phyloP scores from a whole-genome alignment of 1,284 basidiomycete species.

The Cryptococcus amylolentus region DNA sequence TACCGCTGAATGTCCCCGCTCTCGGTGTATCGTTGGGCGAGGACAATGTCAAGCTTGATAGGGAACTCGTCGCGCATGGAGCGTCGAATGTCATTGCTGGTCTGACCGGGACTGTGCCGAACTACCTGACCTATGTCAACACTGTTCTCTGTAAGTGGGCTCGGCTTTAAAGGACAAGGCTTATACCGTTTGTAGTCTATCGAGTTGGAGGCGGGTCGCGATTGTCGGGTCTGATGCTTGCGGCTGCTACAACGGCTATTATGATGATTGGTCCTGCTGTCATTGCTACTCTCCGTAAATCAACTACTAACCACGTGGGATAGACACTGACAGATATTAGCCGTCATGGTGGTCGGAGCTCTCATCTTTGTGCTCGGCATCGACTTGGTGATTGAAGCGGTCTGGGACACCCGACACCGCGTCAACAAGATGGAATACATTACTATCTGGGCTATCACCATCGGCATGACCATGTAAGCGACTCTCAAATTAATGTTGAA shows the following conservation, averaged over 20 bases:
- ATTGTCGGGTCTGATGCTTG: constrained; percentile 80
- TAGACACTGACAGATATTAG: constrained; percentile 48
- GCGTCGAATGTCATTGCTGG: constrained; percentile 85
- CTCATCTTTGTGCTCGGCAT: constrained; percentile 94
- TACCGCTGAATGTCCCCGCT: constrained; percentile 85
- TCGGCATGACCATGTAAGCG: constrained; percentile 72
- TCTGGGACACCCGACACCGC: constrained; percentile 91
- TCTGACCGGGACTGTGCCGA: constrained; percentile 64
- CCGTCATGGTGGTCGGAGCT: constrained; percentile 83
- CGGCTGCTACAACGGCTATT: constrained; percentile 66
- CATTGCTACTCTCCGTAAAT: constrained; percentile 82
- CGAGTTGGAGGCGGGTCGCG: constrained; percentile 86
- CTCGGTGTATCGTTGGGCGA: constrained; percentile 88
- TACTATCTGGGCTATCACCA: constrained; percentile 61
- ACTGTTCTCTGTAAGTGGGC: constrained; percentile 65
- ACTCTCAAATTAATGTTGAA: background rate
- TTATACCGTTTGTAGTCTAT: constrained; percentile 59
- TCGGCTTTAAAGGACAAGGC: background rate
- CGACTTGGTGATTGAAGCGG: constrained; percentile 88
- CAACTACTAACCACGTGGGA: background rate
- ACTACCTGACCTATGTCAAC: constrained; percentile 69
- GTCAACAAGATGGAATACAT: constrained; percentile 65
- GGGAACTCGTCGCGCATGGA: constrained; percentile 89
- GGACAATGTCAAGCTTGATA: constrained; percentile 86
- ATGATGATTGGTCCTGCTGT: constrained; percentile 67